Conservation (phyloP, 768 basidiomycete species). For the Tricholoma bakamatsutake region DNA sequence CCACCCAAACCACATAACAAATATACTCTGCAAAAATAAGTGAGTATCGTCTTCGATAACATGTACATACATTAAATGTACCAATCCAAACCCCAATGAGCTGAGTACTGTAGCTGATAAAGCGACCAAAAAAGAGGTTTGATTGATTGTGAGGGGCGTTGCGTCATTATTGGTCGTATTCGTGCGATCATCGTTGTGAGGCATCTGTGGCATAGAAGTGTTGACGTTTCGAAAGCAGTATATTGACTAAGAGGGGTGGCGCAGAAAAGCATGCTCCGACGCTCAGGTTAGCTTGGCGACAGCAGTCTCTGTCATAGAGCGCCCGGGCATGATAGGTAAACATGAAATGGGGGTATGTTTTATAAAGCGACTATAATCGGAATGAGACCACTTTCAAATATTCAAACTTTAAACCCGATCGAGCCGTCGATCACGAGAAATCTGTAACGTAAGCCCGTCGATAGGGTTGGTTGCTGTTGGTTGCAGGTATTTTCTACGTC, state of each 20-base stretch:
- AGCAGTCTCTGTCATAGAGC: not conserved
- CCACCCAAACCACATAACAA: conserved; percentile 40
- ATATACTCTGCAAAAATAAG: conserved; percentile 28
- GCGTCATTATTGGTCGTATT: not conserved
- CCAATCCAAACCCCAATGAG: conserved; percentile 32
- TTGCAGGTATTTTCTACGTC: no score
- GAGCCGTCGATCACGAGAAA: not conserved
- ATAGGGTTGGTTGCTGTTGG: no score
- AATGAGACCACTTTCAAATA: not conserved
- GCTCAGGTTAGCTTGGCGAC: not conserved
- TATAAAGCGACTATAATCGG: not conserved
- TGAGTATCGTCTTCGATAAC: conserved; percentile 2
- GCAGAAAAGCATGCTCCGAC: not conserved
- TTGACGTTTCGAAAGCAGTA: not conserved
- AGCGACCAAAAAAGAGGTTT: conserved; percentile 13
- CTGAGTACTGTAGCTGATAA: conserved; percentile 20
- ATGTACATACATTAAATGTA: conserved; percentile 15
- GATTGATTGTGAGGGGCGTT: conserved; percentile 3
- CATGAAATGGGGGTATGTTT: not conserved
- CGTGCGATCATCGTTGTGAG: not conserved
- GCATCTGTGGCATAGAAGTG: not conserved
- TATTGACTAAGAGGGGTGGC: not conserved
- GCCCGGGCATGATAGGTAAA: not conserved
- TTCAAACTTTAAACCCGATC: not conserved
- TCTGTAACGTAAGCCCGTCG: not conserved